Percentiles rank a stretch among this genome's conserved stretches.
Evolutionary conservation across 495 filamentous ascomycete species (phyloP).

Genomic region (Neurospora sp.): DNA sequence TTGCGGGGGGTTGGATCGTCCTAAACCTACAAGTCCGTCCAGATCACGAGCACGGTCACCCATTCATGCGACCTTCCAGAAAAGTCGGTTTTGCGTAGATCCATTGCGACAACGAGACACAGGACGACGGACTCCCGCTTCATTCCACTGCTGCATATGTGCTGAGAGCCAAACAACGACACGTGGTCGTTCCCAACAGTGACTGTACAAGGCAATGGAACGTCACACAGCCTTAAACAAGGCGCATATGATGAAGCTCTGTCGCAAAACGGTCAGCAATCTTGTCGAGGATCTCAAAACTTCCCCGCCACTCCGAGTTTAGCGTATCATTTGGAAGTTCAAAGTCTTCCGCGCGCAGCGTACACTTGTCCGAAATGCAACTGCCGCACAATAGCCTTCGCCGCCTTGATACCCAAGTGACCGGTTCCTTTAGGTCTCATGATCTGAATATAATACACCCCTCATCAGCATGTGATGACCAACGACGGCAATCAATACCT

Average conservation of each 20-base stretch:
- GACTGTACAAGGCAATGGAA: not conserved
- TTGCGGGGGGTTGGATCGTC: not conserved
- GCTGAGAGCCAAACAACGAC: not conserved
- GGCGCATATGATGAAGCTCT: not conserved
- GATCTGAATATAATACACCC: not conserved
- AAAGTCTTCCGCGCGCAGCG: not conserved
- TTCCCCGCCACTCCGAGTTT: not conserved
- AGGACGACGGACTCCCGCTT: not conserved
- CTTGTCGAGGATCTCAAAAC: not conserved
- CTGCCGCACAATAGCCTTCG: not conserved
- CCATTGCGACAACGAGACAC: not conserved
- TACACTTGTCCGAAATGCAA: not conserved
- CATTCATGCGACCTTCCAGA: not conserved
- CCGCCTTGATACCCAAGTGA: not conserved
- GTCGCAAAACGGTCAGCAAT: not conserved
- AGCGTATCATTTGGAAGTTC: not conserved
- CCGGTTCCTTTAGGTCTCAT: not conserved
- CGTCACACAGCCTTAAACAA: not conserved
- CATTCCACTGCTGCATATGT: not conserved
- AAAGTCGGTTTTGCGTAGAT: not conserved
- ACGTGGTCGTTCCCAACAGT: constrained; percentile 1
- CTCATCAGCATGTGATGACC: not conserved
- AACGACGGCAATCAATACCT: not conserved
- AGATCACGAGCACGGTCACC: not conserved
- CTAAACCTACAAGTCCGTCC: not conserved